Evolutionary conservation across 345 rosid genomes (phyloP).

Genomic region (Citrus sp.): DNA sequence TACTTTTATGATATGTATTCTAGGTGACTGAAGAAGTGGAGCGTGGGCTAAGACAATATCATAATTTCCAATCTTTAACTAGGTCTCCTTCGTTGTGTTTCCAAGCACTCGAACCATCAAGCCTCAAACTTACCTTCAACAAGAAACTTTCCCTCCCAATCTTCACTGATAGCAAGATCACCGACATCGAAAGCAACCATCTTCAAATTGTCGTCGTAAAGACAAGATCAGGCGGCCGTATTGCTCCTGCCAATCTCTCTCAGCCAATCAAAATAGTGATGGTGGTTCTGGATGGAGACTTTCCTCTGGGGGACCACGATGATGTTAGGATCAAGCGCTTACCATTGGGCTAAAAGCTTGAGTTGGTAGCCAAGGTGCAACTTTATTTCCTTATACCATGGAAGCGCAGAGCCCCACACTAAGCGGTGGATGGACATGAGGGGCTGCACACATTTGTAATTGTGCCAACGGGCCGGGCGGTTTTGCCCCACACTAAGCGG

Average conservation of each 20-base stretch:
- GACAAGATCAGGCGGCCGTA: constrained; percentile 12
- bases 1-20: neutral
- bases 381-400: too few species aligned
- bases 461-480: too few species aligned
- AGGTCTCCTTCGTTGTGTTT: constrained; percentile 44
- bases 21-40: constrained; percentile 87
- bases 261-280: constrained; percentile 42
- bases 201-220: constrained; percentile 56
- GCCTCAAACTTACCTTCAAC: constrained; percentile 34
- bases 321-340: too few species aligned
- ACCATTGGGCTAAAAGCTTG: too few species aligned
- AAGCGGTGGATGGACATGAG: too few species aligned
- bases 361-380: too few species aligned
- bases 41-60: constrained; percentile 29
- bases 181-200: constrained; percentile 32
- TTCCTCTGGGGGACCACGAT: too few species aligned
- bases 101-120: constrained; percentile 39
- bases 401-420: too few species aligned
- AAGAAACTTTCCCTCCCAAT: constrained; percentile 36
- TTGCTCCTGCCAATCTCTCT: neutral
- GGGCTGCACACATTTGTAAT: too few species aligned
- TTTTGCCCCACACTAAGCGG: too few species aligned
- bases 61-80: constrained; percentile 22
- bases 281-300: constrained; percentile 60
- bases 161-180: constrained; percentile 71